Evolutionary conservation across 2,329 filamentous ascomycete genomes (phyloP).

Genomic region (Pseudogymnoascus sp.): DNA sequence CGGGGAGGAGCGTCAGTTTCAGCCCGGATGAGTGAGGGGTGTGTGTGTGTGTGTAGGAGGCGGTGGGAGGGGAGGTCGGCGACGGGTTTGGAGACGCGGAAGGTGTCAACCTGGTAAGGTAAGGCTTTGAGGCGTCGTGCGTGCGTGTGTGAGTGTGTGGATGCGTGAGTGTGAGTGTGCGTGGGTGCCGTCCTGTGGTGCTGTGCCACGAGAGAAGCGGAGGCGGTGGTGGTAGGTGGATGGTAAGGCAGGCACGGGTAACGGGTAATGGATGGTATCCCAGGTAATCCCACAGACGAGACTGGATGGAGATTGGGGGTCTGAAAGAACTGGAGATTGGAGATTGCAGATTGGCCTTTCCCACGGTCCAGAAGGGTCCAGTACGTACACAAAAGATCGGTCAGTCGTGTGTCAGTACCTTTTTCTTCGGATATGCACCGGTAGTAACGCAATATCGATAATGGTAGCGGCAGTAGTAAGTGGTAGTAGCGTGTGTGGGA

Average conservation of each 20-base stretch:
- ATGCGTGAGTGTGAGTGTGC: not conserved
- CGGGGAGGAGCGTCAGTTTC: not conserved
- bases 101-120: not conserved
- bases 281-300: not conserved
- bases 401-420: no score
- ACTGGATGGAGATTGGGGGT: not conserved
- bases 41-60: not conserved
- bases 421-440: not conserved
- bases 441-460: not conserved
- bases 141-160: not conserved
- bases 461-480: not conserved
- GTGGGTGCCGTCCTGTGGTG: not conserved
- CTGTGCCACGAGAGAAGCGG: not conserved
- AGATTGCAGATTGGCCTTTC: not conserved
- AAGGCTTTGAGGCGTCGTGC: constrained; percentile 14
- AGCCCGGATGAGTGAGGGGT: not conserved
- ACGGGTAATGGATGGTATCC: not conserved
- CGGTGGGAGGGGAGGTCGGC: not conserved
- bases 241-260: not conserved
- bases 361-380: not conserved
- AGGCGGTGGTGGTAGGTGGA: not conserved
- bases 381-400: no score
- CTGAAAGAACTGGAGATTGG: no score
- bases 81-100: not conserved
- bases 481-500: not conserved